These are phyloP conservation scores for Lachnum nothofagi DNA, from an alignment of 2,329 filamentous ascomycete genomes.

Conservation along the genomic window DNA sequence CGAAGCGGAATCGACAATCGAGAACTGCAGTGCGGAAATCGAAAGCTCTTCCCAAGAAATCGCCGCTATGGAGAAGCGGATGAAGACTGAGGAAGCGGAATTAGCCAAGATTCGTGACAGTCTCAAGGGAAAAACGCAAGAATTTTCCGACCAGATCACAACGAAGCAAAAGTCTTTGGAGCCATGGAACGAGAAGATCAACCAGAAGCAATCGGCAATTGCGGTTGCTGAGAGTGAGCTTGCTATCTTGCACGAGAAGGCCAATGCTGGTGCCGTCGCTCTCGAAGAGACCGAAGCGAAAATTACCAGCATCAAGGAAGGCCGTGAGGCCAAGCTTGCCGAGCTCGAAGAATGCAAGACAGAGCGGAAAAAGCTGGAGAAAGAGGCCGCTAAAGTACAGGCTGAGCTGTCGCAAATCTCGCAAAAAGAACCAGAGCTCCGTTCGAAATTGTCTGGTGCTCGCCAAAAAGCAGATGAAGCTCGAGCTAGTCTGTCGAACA, in stretches of 20 bases:
- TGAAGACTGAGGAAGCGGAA: constrained; percentile 75
- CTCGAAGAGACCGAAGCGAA: constrained; percentile 79
- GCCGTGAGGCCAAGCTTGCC: constrained; percentile 62
- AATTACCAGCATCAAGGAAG: constrained; percentile 66
- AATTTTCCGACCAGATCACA: constrained; percentile 86
- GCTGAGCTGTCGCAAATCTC: constrained; percentile 67
- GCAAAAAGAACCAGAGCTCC: constrained; percentile 74
- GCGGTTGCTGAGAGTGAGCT: constrained; percentile 93
- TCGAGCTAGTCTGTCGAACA: constrained; percentile 79
- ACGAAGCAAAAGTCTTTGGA: constrained; percentile 89
- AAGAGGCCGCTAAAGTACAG: constrained; percentile 67
- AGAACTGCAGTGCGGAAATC: constrained; percentile 74
- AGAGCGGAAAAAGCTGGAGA: constrained; percentile 66
- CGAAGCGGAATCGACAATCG: constrained; percentile 72
- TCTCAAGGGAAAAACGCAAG: constrained; percentile 92
- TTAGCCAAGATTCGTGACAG: constrained; percentile 77
- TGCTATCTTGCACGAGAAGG: constrained; percentile 82
- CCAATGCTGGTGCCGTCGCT: constrained; percentile 78
- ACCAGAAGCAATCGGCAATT: constrained; percentile 88
- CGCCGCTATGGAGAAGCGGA: constrained; percentile 65
- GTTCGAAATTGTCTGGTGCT: constrained; percentile 78
- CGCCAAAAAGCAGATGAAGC: constrained; percentile 96
- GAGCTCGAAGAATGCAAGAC: constrained; percentile 73
- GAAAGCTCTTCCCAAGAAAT: constrained; percentile 72
- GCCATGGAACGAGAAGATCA: constrained; percentile 96